phyloP scores from a whole-genome alignment of 2,329 filamentous ascomycete genomes.

The Curvularia eragrostidis region DNA sequence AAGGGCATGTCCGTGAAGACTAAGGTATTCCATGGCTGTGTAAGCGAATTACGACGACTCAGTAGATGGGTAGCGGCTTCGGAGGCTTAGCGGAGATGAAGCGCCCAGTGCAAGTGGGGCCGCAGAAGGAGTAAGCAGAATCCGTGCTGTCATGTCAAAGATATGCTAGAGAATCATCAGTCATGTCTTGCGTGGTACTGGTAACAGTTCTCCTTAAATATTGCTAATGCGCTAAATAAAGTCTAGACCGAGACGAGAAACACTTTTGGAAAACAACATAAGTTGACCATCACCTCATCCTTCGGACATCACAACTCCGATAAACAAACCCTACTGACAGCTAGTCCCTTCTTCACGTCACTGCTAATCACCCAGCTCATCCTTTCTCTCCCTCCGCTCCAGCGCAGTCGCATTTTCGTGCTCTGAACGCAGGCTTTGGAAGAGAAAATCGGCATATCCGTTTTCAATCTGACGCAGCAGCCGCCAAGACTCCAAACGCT shows the following conservation, averaged over 20 bases:
- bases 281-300: background rate
- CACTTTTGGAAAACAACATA: background rate
- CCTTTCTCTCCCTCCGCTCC: background rate
- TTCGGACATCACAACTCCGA: too few relatives aligned
- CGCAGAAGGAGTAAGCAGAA: background rate
- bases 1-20: background rate
- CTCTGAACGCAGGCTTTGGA: background rate
- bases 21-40: background rate
- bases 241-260: background rate
- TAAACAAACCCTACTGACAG: too few relatives aligned
- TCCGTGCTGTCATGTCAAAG: background rate
- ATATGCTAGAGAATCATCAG: too few relatives aligned
- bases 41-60: background rate
- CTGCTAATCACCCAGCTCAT: background rate
- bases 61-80: background rate
- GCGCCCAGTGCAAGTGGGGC: background rate
- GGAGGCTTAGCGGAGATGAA: background rate
- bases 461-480: background rate
- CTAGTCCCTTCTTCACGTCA: too few relatives aligned
- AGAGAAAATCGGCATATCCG: background rate
- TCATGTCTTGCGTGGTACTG: background rate
- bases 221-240: background rate
- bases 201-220: background rate
- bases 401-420: background rate
- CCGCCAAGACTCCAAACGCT: constrained; percentile 15